Base-by-base conservation (phyloP, 1,284 basidiomycete species). In the Cryptococcus wingfieldii region DNA sequence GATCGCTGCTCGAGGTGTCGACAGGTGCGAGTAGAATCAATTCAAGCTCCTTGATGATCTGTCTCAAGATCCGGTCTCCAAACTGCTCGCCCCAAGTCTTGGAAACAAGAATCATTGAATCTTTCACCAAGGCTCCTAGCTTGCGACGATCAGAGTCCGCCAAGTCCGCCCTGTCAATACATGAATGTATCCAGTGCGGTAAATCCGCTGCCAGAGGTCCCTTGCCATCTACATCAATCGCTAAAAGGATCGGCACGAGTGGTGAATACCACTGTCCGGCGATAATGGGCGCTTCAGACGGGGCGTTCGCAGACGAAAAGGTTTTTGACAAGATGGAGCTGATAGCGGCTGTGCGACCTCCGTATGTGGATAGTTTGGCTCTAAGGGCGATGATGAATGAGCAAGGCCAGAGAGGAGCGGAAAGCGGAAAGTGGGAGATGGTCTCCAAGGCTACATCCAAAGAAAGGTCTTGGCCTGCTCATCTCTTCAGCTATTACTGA, bases 11-110 rank as follows among this genome's bases (percentile, higher is more conserved):
- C 19, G 38, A 39, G 37, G 12, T 47, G 27, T n/a, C 41, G 49
- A 45, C 49, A 28, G 58, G 50, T 37, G 47, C 38, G 16, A 45
- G 27, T 16, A 59, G 49, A 44, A 67, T 63, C 51, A 55, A 62
- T 14, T 51, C 53, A 25, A 71, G 47, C 51, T 71, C 69, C 4
- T 67, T 62, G 6, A 63, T 46, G 4, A 71, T 38, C 34, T 60
- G 56, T 43, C 60, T 52, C 1, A 60, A 53, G 1, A 62, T 19
- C 14, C 25, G 37, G 50, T 48, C 34, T 16, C 38, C 34, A 13
- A 43, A 28, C 37, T 42, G 14, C 38, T 54, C 49, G 38, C 49
- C 34, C 25, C 38, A 47, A 28, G 43, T 38, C 54, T 28, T 46
- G 47, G 44, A 7, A 37, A 39, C 16, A 48, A 51, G n/a, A 50